Conservation (phyloP, 2,329 filamentous ascomycete species). For the Monilinia polystroma region DNA sequence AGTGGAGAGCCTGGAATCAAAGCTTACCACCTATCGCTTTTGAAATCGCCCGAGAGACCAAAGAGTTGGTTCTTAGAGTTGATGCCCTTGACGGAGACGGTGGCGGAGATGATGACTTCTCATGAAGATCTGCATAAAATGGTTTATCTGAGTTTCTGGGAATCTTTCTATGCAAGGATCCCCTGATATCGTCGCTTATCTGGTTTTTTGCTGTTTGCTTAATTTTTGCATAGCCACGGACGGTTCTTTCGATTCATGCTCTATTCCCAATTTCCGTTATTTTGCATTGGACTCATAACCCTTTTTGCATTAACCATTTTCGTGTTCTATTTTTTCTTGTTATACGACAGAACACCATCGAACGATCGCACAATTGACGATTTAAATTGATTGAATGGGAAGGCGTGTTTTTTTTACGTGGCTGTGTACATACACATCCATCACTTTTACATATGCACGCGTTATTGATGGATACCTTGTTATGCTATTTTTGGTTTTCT, state of each 20-base stretch:
- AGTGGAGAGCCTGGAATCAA: slow-evolving; percentile 64
- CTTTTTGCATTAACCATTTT: slow-evolving; percentile 11
- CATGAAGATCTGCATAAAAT: slow-evolving; percentile 13
- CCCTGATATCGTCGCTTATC: not conserved
- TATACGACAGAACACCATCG: slow-evolving; percentile 13
- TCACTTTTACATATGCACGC: not conserved
- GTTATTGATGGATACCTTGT: slow-evolving; percentile 18
- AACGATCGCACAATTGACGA: slow-evolving; percentile 14
- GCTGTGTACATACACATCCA: not conserved
- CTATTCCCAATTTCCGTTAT: slow-evolving; percentile 16
- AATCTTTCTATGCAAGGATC: not conserved
- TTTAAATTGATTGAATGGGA: slow-evolving; percentile 19
- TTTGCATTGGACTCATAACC: slow-evolving; percentile 5
- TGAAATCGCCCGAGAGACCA: slow-evolving; percentile 78
- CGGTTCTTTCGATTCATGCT: slow-evolving; percentile 2
- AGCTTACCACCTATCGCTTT: slow-evolving; percentile 82
- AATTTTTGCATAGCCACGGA: slow-evolving; percentile 22
- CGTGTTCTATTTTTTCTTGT: slow-evolving; percentile 9
- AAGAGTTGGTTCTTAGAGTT: slow-evolving; percentile 61
- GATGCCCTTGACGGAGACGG: slow-evolving; percentile 41
- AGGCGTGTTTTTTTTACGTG: not conserved
- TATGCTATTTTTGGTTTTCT: slow-evolving; percentile 6
- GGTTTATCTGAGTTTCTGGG: not conserved
- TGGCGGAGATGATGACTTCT: slow-evolving; percentile 36
- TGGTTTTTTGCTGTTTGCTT: slow-evolving; percentile 9